phyloP scores from a whole-genome alignment of 2,329 filamentous ascomycete genomes.

The Pseudogymnoascus sp. region DNA sequence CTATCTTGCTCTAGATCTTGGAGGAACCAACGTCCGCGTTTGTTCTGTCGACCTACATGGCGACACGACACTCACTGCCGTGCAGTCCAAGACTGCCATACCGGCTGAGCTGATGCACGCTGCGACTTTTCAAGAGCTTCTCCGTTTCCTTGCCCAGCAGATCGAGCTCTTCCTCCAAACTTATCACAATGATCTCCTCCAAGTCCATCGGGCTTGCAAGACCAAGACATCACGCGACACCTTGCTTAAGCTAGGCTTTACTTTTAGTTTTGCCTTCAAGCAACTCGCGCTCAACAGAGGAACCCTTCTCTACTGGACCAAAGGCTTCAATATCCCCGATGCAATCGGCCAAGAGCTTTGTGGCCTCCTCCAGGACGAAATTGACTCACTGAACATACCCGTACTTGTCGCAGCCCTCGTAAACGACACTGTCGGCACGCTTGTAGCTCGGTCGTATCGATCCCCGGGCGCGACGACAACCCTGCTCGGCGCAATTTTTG shows the following conservation, averaged over 20 bases:
- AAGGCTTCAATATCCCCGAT: constrained; percentile 96
- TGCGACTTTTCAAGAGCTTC: constrained; percentile 77
- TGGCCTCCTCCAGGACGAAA: constrained; percentile 76
- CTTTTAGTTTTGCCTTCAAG: constrained; percentile 94
- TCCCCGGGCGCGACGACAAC: constrained; percentile 81
- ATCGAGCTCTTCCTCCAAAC: constrained; percentile 80
- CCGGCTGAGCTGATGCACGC: constrained; percentile 86
- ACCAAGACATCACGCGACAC: constrained; percentile 58
- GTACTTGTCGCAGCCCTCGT: constrained; percentile 93
- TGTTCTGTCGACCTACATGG: constrained; percentile 92
- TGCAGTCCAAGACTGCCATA: constrained; percentile 85
- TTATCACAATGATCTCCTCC: constrained; percentile 84
- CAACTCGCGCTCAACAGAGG: constrained; percentile 95
- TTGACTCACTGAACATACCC: constrained; percentile 77
- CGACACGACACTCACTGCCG: constrained; percentile 89
- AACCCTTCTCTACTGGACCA: constrained; percentile 91
- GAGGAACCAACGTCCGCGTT: constrained; percentile 96
- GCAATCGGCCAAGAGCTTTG: constrained; percentile 93
- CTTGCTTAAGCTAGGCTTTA: constrained; percentile 93
- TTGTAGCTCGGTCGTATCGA: constrained; percentile 96
- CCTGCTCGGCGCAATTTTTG: constrained; percentile 92
- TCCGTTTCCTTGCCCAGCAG: constrained; percentile 86
- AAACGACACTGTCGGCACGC: constrained; percentile 94
- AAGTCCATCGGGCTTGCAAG: constrained; percentile 58
- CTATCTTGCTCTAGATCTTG: constrained; percentile 95